Conservation (phyloP, 352 stramenopile species). For the Globisporangium irregulare region DNA sequence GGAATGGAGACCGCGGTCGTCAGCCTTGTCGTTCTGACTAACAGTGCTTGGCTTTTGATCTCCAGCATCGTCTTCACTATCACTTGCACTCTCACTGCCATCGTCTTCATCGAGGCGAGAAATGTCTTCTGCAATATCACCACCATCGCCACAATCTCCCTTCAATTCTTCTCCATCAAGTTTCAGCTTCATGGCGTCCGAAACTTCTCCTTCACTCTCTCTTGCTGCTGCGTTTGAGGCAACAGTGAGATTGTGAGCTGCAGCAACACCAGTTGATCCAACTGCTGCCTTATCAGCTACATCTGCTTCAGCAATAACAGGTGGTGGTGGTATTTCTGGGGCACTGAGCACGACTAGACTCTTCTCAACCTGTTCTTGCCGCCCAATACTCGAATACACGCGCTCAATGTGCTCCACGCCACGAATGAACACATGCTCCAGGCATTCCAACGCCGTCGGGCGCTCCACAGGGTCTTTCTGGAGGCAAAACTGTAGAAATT, state of each 20-base stretch:
- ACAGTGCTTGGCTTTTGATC: not conserved
- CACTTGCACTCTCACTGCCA: constrained; percentile 19
- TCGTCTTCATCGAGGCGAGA: constrained; percentile 10
- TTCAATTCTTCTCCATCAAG: constrained; percentile 22
- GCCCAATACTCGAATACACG: constrained; percentile 25
- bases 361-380: not conserved
- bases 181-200: not conserved
- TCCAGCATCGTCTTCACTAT: constrained; percentile 19
- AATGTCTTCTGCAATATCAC: constrained; percentile 35
- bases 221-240: not conserved
- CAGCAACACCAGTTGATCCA: not conserved
- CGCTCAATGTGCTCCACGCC: constrained; percentile 34
- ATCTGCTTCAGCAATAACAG: not conserved
- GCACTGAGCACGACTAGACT: not conserved
- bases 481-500: constrained; percentile 87
- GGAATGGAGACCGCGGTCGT: not conserved
- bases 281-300: not conserved
- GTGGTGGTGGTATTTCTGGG: not conserved
- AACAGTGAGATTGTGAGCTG: not conserved
- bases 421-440: constrained; percentile 89
- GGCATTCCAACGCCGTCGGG: constrained; percentile 83
- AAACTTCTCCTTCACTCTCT: not conserved
- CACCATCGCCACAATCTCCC: not conserved
- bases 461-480: constrained; percentile 67
- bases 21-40: not conserved